Base-by-base conservation (phyloP, 31 red algal genomes). In the Odonthalia washingtoniensis region DNA sequence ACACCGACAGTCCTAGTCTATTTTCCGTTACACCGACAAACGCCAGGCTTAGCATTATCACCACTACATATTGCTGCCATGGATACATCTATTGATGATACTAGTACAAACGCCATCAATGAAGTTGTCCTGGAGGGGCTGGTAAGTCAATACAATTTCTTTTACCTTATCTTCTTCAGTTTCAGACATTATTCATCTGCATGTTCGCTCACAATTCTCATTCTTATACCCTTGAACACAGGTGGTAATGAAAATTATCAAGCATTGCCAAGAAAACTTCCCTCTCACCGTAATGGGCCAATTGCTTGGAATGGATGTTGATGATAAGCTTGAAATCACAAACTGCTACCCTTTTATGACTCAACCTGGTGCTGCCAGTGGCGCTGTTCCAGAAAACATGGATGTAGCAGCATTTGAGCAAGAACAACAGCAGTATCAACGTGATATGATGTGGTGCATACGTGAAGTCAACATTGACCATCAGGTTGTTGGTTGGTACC, bases 401-500 rank as follows among this genome's bases (percentile, higher is more conserved):
- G 96, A 95, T 14, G 41, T 87, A 1, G 82, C 81, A 44, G 77
- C 87, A n/a, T 86, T 90, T 64, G 96, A 94, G 37, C 41, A 40
- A 18, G 90, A 95, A 40, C 96, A 98, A 66, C 88, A 87, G 31
- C 89, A 92, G 74, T 95, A 95, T 72, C 96, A 98, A 72, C 85
- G 87, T 41, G 93, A 98, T 42, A 98, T 98, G 96, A 98, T 98
- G 96, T 89, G 84, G 75, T 98, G 92, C 70, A 92, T 99, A 57
- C 91, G 94, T 14, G 94, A 99, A 80, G 97, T 94, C 40, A 92
- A 92, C 36, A 94, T 91, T 52, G 97, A 99, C 46, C 94, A 96
- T 39, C 97, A 94, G 67, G 91, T 96, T 41, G 97, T 99, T 12
- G 97, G 97, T 1, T 99, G 97, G 97, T 99, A 94, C 75, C 86